Evolutionary conservation across 495 filamentous ascomycete genomes (phyloP), one percentile per base, ranked within the genome.

Genomic region (Penicillium paradoxum): DNA sequence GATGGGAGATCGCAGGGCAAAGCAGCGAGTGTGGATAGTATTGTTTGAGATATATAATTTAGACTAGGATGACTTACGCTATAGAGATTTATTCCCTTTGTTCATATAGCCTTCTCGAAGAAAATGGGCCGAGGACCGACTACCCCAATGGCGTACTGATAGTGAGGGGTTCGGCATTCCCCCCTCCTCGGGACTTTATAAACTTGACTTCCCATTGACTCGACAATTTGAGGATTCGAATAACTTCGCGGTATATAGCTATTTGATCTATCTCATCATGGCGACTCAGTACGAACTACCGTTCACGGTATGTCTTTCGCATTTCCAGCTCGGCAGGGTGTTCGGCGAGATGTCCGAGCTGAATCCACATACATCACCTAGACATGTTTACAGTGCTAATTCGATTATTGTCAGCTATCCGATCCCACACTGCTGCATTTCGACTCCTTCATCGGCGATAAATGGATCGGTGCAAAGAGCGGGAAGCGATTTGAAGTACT

Each of bases 401-500:
- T 46, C 21, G 51, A 30, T 17, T 13, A 7, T 19, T 2, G 45
- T 4, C 43, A 87, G 78, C 71, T 87, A 43, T 75, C 78, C 46
- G 74, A 85, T 57, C 77, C 82, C 9, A 70, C 71, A 3, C 65
- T 88, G 11, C 75, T 88, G 51, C 78, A 81, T 22, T 76, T 76
- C 50, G 66, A 86, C 53, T 82, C 81, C 7, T 82, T 80, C 47
- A 71, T 88, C 33, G 70, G 79, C 47, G 78, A 84, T 34, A 57
- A 83, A 65, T 88, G 84, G 85, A 68, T 83, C 17, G 73, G 76
- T 49, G 73, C 83, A 6, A 82, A 79, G 63, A 84, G 76, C 15
- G 82, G 82, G 17, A 74, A 82, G 52, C 73, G 81, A 19, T 89
- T 89, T 51, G 83, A 87, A 57, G 79, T 89, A 21, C 64, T 85